Conservation (phyloP, 331 rosid species). For the Saraca asoca region DNA sequence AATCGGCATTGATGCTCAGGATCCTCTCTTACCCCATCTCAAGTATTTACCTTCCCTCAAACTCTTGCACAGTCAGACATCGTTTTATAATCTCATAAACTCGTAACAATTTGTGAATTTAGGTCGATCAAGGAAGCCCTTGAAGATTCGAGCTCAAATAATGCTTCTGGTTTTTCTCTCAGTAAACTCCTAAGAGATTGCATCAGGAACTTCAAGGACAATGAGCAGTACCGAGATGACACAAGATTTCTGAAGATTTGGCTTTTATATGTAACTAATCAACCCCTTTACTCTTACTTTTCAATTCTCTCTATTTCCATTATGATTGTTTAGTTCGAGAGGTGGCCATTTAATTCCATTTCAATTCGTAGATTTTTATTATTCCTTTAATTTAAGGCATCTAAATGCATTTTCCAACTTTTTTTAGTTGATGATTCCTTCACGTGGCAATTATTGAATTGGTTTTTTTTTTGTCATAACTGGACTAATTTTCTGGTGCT, state of each 20-base stretch:
- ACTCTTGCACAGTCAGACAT: background rate
- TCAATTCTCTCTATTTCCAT: background rate
- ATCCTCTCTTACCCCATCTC: conserved; percentile 64
- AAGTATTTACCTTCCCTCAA: conserved; percentile 33
- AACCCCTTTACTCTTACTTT: background rate
- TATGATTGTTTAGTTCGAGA: background rate
- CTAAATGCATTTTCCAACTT: background rate
- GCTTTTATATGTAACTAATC: conserved; percentile 65
- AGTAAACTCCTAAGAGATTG: conserved; percentile 57
- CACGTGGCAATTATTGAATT: background rate
- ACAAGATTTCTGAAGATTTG: conserved; percentile 87
- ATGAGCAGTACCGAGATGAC: conserved; percentile 62
- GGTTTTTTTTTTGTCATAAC: background rate
- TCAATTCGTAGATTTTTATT: too few species aligned
- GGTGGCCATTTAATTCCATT: background rate
- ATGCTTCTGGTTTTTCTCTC: conserved; percentile 38
- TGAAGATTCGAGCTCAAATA: conserved; percentile 42
- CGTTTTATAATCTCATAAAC: conserved; percentile 7
- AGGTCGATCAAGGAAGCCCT: conserved; percentile 69
- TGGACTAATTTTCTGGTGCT: background rate
- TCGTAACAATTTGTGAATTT: conserved; percentile 23
- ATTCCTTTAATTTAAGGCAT: background rate
- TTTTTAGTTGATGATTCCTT: background rate
- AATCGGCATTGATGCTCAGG: conserved; percentile 35
- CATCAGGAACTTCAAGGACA: conserved; percentile 55